A percentile compares a stretch with the other conserved stretches of the same genome.
These are phyloP conservation scores for Lipomyces kockii DNA, from an alignment of 805 yeast genomes.

Conservation along the genomic window DNA sequence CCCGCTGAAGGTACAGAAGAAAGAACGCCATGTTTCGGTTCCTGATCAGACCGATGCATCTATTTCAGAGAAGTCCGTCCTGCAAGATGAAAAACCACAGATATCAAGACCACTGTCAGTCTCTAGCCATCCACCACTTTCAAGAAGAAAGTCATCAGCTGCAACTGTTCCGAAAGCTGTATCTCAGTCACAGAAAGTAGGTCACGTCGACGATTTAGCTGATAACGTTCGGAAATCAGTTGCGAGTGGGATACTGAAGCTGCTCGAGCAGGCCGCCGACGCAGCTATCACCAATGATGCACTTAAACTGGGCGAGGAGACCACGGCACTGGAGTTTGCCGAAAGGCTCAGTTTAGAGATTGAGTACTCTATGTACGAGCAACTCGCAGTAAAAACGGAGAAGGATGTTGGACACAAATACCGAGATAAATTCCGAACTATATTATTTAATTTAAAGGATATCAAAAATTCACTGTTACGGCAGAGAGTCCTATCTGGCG, in stretches of 20 bases:
- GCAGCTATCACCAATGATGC: slow-evolving; percentile 40
- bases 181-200: slow-evolving; percentile 1
- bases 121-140: background rate
- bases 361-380: slow-evolving; percentile 55
- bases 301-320: slow-evolving; percentile 24
- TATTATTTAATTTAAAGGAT: slow-evolving; percentile 63
- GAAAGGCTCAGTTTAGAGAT: slow-evolving; percentile 54
- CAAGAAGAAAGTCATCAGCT: slow-evolving; percentile 5
- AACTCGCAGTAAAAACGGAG: slow-evolving; percentile 45
- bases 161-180: background rate
- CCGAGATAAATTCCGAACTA: slow-evolving; percentile 69
- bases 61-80: background rate
- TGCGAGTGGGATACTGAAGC: slow-evolving; percentile 55
- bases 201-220: slow-evolving; percentile 17
- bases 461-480: slow-evolving; percentile 62
- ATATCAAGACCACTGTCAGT: background rate
- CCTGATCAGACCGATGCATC: background rate
- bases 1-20: background rate
- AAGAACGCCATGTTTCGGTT: background rate
- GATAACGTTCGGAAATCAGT: slow-evolving; percentile 56
- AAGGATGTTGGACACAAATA: slow-evolving; percentile 54
- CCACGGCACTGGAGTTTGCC: slow-evolving; percentile 48
- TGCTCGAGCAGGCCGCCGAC: slow-evolving; percentile 51
- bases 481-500: slow-evolving; percentile 58
- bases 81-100: slow-evolving; percentile 10